Base-by-base conservation (phyloP, 1,284 basidiomycete species). In the Pyrrhoderma noxium region DNA sequence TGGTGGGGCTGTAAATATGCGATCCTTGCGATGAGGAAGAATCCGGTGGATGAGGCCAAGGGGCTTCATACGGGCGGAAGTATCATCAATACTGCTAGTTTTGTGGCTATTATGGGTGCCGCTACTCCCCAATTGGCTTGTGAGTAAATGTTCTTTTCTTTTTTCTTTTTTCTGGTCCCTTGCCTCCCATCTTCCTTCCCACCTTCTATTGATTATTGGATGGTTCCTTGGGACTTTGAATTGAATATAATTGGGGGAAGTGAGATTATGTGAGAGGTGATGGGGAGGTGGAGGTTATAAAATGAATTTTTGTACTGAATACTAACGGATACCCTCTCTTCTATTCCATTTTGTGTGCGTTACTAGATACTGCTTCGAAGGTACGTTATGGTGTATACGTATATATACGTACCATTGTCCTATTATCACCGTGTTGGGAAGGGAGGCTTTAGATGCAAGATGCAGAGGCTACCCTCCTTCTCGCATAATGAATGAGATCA, bases 1-100 rank as follows among this genome's bases (percentile, higher is more conserved):
- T 97, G 94, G 94, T 98, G 87, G 83, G 94, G 95, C 42, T 94
- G 89, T 77, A 96, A 97, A 70, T 86, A 98, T 64, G 94, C 93
- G 5, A 93, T 98, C 64, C 74, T 86, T 50, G 95, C 94, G 21
- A 98, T 98, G 94, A 83, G 91, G 57, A 72, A 90, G 58, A 97
- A 97, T 70, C 80, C 89, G 11, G 79, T 79, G 40, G 93, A 96
- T 57, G 78, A 79, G 57, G 69, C 76, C 52, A 92, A 87, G 67
- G 88, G 88, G 4, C 77, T 96, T 14, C 83, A 80, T 60, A 70
- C 72, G 18, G 93, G 93, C 50, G 94, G 94, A 54, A 92, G 88
- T 61, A 93, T 98, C 70, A 97, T 98, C 72, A 98, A 98, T 71
- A 95, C 89, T 4, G 93, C 95, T 5, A 93, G 89, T 59, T 97